phyloP scores from a whole-genome alignment of 202 grass and related monocot genomes.

The Carex arenaria region DNA sequence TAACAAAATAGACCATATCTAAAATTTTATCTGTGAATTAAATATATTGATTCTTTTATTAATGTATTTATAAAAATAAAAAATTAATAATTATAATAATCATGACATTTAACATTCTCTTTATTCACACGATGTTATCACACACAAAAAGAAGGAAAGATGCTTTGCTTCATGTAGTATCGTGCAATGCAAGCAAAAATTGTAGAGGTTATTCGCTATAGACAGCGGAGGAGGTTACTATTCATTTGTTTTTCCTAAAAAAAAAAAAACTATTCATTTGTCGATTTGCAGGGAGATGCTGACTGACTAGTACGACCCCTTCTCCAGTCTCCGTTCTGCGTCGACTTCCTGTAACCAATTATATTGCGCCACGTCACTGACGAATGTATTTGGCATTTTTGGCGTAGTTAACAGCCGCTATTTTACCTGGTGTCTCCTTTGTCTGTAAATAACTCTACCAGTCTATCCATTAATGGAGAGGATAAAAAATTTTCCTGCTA shows the following conservation, averaged over 20 bases:
- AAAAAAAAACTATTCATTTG: background rate
- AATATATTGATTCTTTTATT: background rate
- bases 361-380: background rate
- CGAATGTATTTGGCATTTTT: background rate
- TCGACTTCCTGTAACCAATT: background rate
- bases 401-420: background rate
- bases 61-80: background rate
- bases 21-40: background rate
- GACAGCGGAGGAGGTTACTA: constrained; percentile 3
- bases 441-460: background rate
- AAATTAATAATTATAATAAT: background rate
- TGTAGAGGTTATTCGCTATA: background rate
- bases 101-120: background rate
- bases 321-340: background rate
- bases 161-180: background rate
- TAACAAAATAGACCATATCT: background rate
- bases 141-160: background rate
- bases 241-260: background rate
- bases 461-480: background rate
- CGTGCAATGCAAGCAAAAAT: background rate
- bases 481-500: too few relatives aligned
- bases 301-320: background rate
- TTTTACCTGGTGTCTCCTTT: background rate
- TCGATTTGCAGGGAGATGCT: background rate
- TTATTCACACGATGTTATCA: background rate